A percentile compares a stretch with the other conserved stretches of the same genome.
Evolutionary conservation across 2,329 filamentous ascomycete species (phyloP).

Genomic region (Fusarium ambrosium): DNA sequence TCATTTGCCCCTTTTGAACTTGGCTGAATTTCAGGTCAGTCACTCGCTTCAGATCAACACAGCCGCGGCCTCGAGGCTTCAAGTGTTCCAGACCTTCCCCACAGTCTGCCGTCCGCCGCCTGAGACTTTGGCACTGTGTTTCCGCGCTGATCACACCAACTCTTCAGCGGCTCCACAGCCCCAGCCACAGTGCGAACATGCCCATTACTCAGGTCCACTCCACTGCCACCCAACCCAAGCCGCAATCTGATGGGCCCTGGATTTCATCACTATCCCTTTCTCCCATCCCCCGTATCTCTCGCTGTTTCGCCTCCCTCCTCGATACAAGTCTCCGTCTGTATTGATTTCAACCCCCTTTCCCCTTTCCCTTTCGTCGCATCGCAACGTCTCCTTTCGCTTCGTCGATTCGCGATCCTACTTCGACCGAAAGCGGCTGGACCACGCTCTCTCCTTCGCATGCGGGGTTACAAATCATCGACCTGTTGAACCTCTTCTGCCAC

Average conservation of each 20-base stretch:
- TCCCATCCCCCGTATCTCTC: constrained; percentile 37
- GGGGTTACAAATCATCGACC: constrained; percentile 49
- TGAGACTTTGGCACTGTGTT: constrained; percentile 37
- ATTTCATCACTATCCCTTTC: constrained; percentile 49
- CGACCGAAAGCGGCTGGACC: constrained; percentile 40
- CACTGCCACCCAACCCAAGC: constrained; percentile 35
- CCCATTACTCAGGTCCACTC: constrained; percentile 31
- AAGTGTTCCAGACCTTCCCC: constrained; percentile 33
- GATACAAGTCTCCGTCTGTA: constrained; percentile 28
- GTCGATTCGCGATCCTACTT: constrained; percentile 31
- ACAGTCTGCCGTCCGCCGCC: constrained; percentile 33
- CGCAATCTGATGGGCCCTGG: constrained; percentile 43
- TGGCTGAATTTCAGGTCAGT: not conserved
- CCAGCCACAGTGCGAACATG: constrained; percentile 38
- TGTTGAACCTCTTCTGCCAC: constrained; percentile 39
- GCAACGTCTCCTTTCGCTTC: constrained; percentile 24
- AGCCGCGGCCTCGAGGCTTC: constrained; percentile 37
- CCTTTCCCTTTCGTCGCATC: constrained; percentile 9
- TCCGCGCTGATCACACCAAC: not conserved
- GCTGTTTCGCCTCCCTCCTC: constrained; percentile 38
- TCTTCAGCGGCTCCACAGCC: not conserved
- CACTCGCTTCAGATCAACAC: constrained; percentile 37
- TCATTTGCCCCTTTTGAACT: constrained; percentile 43
- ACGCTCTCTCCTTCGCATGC: constrained; percentile 44
- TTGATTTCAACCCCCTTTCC: constrained; percentile 29